Evolutionary conservation across 2,329 filamentous ascomycete genomes (phyloP).

Genomic region (Arachnopeziza araneosa): DNA sequence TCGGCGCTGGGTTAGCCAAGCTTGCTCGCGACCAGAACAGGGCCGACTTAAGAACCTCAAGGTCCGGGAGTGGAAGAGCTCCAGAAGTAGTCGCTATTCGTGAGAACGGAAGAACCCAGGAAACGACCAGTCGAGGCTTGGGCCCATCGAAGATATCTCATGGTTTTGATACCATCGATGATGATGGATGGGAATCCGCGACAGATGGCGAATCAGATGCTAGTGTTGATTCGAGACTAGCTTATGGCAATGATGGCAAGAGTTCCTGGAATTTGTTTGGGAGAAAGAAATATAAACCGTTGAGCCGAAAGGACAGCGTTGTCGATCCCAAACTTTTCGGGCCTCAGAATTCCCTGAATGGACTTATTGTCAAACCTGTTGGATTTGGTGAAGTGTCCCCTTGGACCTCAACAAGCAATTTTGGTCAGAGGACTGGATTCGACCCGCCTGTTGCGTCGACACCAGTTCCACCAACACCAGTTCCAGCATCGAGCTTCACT

Average conservation of each 20-base stretch:
- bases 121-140: slow-evolving; percentile 21
- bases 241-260: slow-evolving; percentile 45
- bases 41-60: slow-evolving; percentile 32
- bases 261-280: slow-evolving; percentile 32
- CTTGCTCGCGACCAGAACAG: slow-evolving; percentile 37
- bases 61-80: slow-evolving; percentile 12
- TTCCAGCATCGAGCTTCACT: not conserved
- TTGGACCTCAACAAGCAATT: slow-evolving; percentile 25
- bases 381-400: slow-evolving; percentile 43
- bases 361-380: slow-evolving; percentile 49
- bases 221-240: slow-evolving; percentile 52
- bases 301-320: slow-evolving; percentile 40
- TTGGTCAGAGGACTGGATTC: slow-evolving; percentile 19
- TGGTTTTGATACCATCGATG: slow-evolving; percentile 32
- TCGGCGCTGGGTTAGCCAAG: slow-evolving; percentile 42
- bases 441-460: not conserved
- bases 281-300: slow-evolving; percentile 25
- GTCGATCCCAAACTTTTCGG: slow-evolving; percentile 56
- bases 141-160: slow-evolving; percentile 27
- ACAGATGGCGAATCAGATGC: slow-evolving; percentile 46
- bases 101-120: not conserved
- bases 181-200: slow-evolving; percentile 55
- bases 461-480: not conserved
- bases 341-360: slow-evolving; percentile 55
- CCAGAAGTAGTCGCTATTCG: slow-evolving; percentile 11